A percentile compares a stretch with the other conserved stretches of the same genome.
phyloP scores from a whole-genome alignment of 2,329 filamentous ascomycete genomes.

The Arthrobotrys pseudoclavata region DNA sequence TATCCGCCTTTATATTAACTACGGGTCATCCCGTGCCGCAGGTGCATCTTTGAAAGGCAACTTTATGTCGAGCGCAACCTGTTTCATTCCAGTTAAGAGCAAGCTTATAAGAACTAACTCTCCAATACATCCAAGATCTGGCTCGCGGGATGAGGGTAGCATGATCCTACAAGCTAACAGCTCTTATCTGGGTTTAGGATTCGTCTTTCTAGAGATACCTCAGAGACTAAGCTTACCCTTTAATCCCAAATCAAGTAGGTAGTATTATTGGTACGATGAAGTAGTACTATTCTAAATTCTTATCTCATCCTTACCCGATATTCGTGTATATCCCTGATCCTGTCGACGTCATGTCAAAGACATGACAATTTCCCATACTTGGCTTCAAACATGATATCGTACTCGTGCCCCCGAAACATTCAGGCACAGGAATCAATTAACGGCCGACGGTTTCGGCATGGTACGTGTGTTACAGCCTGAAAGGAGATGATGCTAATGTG shows the following conservation, averaged over 20 bases:
- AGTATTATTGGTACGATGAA: neutral
- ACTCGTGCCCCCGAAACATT: slow-evolving; percentile 15
- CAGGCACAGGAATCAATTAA: slow-evolving; percentile 9
- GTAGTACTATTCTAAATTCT: neutral
- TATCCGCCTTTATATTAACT: neutral
- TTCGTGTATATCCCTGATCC: slow-evolving; percentile 4
- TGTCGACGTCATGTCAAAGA: neutral
- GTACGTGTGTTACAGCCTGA: slow-evolving; percentile 5
- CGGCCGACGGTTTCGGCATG: slow-evolving; percentile 8
- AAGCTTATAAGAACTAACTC: neutral
- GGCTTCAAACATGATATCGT: neutral
- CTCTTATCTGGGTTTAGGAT: neutral
- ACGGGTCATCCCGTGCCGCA: slow-evolving; percentile 10
- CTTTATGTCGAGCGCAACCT: neutral
- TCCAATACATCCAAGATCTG: neutral
- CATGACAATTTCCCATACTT: neutral
- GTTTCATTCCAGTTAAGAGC: neutral
- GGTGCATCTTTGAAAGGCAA: neutral
- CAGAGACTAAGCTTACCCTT: neutral
- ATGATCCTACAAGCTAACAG: neutral
- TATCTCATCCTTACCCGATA: slow-evolving; percentile 2
- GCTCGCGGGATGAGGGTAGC: neutral
- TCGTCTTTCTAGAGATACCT: neutral
- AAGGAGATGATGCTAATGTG: slow-evolving; percentile 16
- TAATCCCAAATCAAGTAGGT: neutral